A percentile compares a stretch with the other conserved stretches of the same genome.
These are phyloP conservation scores for Pseudotsuga menziesii DNA, from an alignment of 75 land plant genomes.

Conservation along the genomic window DNA sequence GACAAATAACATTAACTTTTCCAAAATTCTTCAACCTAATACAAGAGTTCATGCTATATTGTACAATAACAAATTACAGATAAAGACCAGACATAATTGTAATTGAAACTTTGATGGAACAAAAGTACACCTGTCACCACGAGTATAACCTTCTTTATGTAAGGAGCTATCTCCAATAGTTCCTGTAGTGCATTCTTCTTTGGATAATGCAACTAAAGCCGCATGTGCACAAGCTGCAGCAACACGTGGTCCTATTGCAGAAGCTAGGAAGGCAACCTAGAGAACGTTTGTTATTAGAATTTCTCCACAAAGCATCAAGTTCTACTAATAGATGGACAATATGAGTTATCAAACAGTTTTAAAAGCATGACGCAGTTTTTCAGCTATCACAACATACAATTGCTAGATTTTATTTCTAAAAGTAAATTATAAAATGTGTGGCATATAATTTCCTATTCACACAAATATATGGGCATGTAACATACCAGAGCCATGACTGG, in stretches of 20 bases:
- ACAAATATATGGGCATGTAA: neutral
- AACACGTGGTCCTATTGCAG: conserved; percentile 88
- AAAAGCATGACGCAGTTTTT: neutral
- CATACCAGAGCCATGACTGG: conserved; percentile 94
- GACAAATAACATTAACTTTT: neutral
- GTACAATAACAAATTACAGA: conserved; percentile 2
- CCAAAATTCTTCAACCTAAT: neutral
- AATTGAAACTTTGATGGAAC: neutral
- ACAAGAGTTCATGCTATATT: neutral
- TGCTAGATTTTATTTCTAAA: no score
- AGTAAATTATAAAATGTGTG: neutral
- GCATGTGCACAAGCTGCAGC: conserved; percentile 95
- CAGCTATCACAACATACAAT: neutral
- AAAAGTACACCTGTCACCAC: conserved; percentile 23
- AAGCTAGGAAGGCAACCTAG: conserved; percentile 88
- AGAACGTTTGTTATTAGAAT: conserved; percentile 2
- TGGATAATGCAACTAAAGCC: conserved; percentile 50
- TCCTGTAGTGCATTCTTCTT: conserved; percentile 14
- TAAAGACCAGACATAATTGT: neutral
- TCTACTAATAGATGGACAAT: neutral
- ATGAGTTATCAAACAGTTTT: neutral
- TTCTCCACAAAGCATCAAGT: neutral
- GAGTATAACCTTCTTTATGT: conserved; percentile 18
- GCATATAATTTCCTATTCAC: neutral
- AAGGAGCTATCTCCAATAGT: conserved; percentile 5